Base-by-base conservation (phyloP, 164 flowering plant genomes). In the Saururus chinensis region DNA sequence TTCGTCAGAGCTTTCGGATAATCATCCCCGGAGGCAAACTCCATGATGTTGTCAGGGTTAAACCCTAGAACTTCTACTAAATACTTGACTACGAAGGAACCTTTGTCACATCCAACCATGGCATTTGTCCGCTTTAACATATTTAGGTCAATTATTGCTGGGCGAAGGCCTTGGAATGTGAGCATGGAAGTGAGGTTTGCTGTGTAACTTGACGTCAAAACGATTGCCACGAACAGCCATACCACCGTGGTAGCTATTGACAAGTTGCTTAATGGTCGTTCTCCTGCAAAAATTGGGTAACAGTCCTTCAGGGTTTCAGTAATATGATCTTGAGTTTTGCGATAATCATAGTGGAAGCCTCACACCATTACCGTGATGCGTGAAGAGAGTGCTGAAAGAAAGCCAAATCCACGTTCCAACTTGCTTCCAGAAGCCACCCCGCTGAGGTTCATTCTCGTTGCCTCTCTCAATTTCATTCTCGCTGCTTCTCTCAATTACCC, bases 371-470 rank as follows among this genome's bases (percentile, higher is more conserved):
- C 88, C 80, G 51, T 85, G 92, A 37, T 85, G 76, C 53, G 76
- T 80, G 75, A 82, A 83, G 41, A 82, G 70, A n/a, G 85, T 79
- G 23, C 82, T 70, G 70, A 77, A 77, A 58, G 84, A 71, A 71
- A 82, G 84, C 82, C 81, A 84, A 53, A 83, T 66, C 8, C 80
- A 60, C 0, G 81, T 80, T 25, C 76, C 68, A 6, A 84, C 62
- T 69, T 84, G 87, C 26, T 64, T 53, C 30, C 70, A 66, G 77
- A 66, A 60, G 0, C 77, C 49, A 41, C 87, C 89, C 42, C 68
- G 48, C 56, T 81, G 84, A 4, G 71, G 76, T 6, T 72, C 76
- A 64, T 81, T 84, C 14, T 62, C n/a, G 40, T 59, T 65, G n/a
- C n/a, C n/a, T n/a, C n/a, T n/a, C n/a, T n/a, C n/a, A n/a, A n/a